Conservation (phyloP, 305 asterid species). For the Ilex paraguariensis region DNA sequence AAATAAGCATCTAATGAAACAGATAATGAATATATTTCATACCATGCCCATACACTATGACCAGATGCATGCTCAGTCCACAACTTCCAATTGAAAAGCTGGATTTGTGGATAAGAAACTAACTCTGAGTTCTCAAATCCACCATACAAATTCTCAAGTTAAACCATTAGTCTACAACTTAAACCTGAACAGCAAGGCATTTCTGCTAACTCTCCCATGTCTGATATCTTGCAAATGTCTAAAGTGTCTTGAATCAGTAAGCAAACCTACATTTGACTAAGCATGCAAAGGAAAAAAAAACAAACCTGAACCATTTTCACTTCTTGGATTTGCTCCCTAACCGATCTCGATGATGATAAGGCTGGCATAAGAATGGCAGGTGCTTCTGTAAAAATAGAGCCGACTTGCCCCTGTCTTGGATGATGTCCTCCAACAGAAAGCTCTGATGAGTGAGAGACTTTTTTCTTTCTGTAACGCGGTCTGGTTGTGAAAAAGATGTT, state of each 20-base stretch:
- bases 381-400: constrained; percentile 42
- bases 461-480: constrained; percentile 70
- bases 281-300: neutral
- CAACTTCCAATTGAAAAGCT: no score
- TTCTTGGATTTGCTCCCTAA: constrained; percentile 80
- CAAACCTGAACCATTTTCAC: constrained; percentile 94
- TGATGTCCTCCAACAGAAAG: constrained; percentile 38
- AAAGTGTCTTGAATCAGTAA: neutral
- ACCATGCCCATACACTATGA: no score
- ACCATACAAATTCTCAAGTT: no score
- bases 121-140: no score
- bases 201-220: no score
- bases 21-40: no score
- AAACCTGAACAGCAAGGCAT: no score
- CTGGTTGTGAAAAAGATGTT: constrained; percentile 33
- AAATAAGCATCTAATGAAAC: no score
- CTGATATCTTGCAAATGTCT: no score
- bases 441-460: constrained; percentile 40
- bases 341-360: constrained; percentile 76
- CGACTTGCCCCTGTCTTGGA: constrained; percentile 39
- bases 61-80: no score
- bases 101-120: no score
- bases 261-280: neutral
- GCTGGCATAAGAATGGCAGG: constrained; percentile 58
- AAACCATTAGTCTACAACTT: no score